Percentiles rank a stretch among this genome's conserved stretches.
Conservation (phyloP, 768 basidiomycete species). For the Calocybe cyanea region DNA sequence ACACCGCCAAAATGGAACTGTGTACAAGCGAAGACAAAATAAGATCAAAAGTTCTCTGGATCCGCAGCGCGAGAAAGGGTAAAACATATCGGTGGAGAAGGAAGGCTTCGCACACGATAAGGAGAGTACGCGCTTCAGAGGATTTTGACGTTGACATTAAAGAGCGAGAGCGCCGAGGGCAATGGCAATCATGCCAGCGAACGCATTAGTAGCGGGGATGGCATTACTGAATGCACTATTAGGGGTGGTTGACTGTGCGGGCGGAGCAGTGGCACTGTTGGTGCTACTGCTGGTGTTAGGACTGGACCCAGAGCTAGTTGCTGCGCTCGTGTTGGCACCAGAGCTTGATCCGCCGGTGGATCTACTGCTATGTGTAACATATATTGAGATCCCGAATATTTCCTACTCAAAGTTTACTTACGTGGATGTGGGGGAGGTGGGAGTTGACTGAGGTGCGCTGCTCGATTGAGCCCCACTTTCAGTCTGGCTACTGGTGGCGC, state of each 20-base stretch:
- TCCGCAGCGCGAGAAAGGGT: too few species aligned
- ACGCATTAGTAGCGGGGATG: slow-evolving; percentile 28
- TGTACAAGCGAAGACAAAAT: too few species aligned
- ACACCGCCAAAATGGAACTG: too few species aligned
- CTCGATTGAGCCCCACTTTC: neutral
- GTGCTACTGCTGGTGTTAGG: neutral
- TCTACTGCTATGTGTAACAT: too few species aligned
- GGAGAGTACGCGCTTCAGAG: too few species aligned
- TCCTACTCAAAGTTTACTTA: neutral
- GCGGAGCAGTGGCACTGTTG: slow-evolving; percentile 8
- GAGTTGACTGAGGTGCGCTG: neutral
- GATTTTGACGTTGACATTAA: slow-evolving; percentile 13
- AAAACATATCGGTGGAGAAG: too few species aligned
- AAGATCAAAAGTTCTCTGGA: too few species aligned
- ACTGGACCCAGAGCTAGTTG: too few species aligned
- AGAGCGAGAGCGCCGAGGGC: slow-evolving; percentile 43
- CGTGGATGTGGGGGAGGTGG: slow-evolving; percentile 11
- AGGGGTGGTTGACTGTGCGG: slow-evolving; percentile 11
- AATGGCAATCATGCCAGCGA: slow-evolving; percentile 39
- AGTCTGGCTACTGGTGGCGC: neutral
- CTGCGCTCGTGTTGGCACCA: slow-evolving; percentile 2
- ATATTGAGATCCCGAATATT: neutral
- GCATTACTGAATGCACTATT: slow-evolving; percentile 10
- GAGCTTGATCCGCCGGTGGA: neutral
- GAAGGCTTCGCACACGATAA: too few species aligned